Conservation (phyloP, 331 rosid genomes). For the Malus hybrid region DNA sequence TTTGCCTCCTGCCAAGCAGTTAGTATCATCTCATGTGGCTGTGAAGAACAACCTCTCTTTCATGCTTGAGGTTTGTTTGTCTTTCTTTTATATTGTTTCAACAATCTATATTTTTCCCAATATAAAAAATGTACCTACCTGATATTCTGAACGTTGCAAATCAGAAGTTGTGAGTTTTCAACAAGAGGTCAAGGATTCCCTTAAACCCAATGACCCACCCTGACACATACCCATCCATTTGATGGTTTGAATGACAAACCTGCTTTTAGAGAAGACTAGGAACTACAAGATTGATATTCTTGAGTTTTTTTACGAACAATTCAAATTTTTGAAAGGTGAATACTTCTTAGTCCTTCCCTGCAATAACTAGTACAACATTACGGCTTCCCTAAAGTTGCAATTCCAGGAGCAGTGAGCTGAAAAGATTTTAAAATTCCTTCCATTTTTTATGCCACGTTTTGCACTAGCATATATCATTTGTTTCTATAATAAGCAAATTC, state of each 20-base stretch:
- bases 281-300: background rate
- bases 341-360: background rate
- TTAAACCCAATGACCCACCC: background rate
- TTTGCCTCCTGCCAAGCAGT: slow-evolving; percentile 41
- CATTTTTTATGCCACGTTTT: background rate
- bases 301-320: background rate
- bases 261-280: background rate
- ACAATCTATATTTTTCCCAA: background rate
- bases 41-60: slow-evolving; percentile 52
- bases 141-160: background rate
- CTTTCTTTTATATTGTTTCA: background rate
- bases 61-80: slow-evolving; percentile 59
- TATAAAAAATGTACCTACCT: background rate
- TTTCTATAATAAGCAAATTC: background rate
- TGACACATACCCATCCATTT: background rate
- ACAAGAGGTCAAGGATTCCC: background rate
- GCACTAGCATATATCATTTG: background rate
- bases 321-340: background rate
- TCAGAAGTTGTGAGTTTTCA: background rate
- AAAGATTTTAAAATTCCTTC: background rate
- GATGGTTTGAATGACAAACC: background rate
- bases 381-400: background rate
- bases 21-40: slow-evolving; percentile 28
- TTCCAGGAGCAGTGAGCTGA: background rate
- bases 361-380: background rate